Percentiles rank a stretch among this genome's conserved stretches.
Evolutionary conservation across 2,329 filamentous ascomycete species (phyloP).

Genomic region (Aspergillus spinulosporus): DNA sequence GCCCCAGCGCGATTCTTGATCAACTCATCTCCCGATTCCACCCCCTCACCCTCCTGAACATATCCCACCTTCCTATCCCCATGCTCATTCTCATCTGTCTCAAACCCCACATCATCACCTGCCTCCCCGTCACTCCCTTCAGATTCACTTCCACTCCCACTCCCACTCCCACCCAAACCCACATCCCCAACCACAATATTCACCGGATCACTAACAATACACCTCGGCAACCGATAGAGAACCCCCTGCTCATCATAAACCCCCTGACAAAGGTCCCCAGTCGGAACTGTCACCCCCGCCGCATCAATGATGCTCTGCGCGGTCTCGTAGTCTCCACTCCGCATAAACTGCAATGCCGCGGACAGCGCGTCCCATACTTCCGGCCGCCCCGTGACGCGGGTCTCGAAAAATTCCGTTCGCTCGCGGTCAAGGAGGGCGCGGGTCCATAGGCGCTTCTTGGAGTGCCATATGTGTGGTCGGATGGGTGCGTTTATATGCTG

Average conservation of each 20-base stretch:
- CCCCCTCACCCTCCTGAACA: conserved; percentile 32
- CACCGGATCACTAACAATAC: conserved; percentile 66
- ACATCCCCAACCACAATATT: conserved; percentile 47
- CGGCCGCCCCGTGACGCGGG: conserved; percentile 71
- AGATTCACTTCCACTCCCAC: conserved; percentile 21
- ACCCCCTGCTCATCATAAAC: conserved; percentile 71
- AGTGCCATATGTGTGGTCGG: conserved; percentile 65
- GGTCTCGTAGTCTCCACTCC: conserved; percentile 61
- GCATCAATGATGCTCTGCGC: conserved; percentile 81
- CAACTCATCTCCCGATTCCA: conserved; percentile 38
- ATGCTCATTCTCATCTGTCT: background rate
- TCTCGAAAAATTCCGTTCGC: conserved; percentile 85
- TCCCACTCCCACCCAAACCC: conserved; percentile 23
- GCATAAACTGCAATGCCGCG: conserved; percentile 67
- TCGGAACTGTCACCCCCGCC: conserved; percentile 72
- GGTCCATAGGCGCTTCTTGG: conserved; percentile 67
- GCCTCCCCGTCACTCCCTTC: conserved; percentile 9
- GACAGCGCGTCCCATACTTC: conserved; percentile 81
- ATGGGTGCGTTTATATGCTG: conserved; percentile 72
- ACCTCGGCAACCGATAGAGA: conserved; percentile 68
- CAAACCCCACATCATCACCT: background rate
- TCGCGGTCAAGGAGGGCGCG: conserved; percentile 67
- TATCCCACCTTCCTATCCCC: conserved; percentile 35
- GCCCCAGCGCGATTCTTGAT: conserved; percentile 33
- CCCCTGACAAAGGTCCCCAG: conserved; percentile 69